Evolutionary conservation across 208 protist species (phyloP).

Genomic region (Vickermania spadyakhi): DNA sequence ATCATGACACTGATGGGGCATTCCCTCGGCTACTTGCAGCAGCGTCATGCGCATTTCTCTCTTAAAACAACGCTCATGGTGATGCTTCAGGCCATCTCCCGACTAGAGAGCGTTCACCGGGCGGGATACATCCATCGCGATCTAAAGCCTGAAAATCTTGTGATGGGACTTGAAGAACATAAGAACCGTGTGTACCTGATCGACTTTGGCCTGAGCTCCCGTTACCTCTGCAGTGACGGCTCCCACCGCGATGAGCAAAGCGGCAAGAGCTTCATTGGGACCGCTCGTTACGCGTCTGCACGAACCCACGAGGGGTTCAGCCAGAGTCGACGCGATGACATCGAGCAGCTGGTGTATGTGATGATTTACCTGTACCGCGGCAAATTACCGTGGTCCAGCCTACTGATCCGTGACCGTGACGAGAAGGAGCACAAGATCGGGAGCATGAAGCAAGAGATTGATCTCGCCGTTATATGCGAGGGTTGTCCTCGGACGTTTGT

Average conservation of each 20-base stretch:
- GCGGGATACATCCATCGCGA: conserved; percentile 98
- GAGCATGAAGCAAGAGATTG: conserved; percentile 44
- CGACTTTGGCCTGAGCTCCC: conserved; percentile 93
- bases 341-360: conserved; percentile 89
- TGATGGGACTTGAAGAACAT: conserved; percentile 92
- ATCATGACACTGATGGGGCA: conserved; percentile 98
- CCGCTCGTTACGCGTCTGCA: conserved; percentile 94
- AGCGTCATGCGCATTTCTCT: conserved; percentile 84
- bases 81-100: conserved; percentile 94
- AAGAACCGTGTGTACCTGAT: conserved; percentile 79
- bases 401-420: conserved; percentile 76
- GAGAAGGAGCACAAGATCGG: conserved; percentile 58
- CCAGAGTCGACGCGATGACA: conserved; percentile 82
- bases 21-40: conserved; percentile 93
- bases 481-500: conserved; percentile 63
- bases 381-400: conserved; percentile 91
- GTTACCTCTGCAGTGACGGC: conserved; percentile 48
- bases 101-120: conserved; percentile 97
- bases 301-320: conserved; percentile 94
- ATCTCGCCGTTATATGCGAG: conserved; percentile 42
- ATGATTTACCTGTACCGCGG: conserved; percentile 95
- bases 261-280: conserved; percentile 94
- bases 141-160: conserved; percentile 99
- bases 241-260: conserved; percentile 55
- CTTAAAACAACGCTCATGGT: conserved; percentile 99